These are phyloP conservation scores for Lolium multiflorum DNA, from an alignment of 176 grass and related monocot species.

Conservation along the genomic window DNA sequence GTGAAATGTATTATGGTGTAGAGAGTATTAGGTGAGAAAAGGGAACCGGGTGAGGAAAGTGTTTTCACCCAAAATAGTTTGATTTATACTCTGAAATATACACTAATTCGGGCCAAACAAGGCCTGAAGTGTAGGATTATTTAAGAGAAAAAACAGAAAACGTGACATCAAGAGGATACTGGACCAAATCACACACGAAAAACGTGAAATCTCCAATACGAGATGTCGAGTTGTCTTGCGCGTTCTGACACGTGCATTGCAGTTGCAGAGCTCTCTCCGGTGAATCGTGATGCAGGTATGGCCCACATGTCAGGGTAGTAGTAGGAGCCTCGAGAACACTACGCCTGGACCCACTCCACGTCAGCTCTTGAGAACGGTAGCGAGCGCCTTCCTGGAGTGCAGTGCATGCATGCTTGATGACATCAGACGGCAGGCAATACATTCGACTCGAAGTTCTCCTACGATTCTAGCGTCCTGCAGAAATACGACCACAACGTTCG, in stretches of 20 bases:
- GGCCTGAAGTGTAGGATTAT: too few relatives aligned
- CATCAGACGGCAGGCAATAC: background rate
- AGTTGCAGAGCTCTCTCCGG: background rate
- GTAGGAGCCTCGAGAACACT: background rate
- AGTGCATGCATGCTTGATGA: background rate
- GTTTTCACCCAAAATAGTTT: too few relatives aligned
- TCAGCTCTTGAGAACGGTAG: background rate
- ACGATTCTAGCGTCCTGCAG: background rate
- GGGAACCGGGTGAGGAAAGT: too few relatives aligned
- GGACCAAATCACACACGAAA: too few relatives aligned
- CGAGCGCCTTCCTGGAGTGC: background rate
- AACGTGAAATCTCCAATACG: too few relatives aligned
- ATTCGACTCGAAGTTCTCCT: background rate
- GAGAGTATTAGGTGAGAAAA: too few relatives aligned
- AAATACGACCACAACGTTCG: conserved; percentile 26
- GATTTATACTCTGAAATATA: too few relatives aligned
- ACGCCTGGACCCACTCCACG: background rate
- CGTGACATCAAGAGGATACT: too few relatives aligned
- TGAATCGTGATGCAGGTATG: background rate
- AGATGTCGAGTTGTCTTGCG: too few relatives aligned
- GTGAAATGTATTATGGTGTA: too few relatives aligned
- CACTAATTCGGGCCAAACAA: too few relatives aligned
- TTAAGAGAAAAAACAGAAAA: too few relatives aligned
- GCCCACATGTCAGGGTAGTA: background rate
- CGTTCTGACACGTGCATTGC: background rate